A percentile compares a stretch with the other conserved stretches of the same genome.
These are phyloP conservation scores for Boletus insuetus DNA, from an alignment of 768 basidiomycete species.

Conservation along the genomic window DNA sequence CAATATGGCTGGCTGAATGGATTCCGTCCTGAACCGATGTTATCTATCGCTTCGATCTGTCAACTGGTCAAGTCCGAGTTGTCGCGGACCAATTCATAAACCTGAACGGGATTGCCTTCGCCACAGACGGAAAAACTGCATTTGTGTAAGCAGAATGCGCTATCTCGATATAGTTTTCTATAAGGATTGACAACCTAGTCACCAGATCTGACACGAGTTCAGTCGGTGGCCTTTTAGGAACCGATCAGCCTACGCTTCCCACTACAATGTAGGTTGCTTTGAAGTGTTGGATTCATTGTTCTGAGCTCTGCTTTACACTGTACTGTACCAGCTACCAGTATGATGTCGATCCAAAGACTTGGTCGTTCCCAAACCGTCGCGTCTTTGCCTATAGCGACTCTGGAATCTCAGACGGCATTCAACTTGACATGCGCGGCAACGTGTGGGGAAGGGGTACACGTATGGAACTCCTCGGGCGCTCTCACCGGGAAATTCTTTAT, in stretches of 20 bases:
- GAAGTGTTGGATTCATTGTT: background rate
- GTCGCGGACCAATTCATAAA: slow-evolving; percentile 76
- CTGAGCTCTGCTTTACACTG: background rate
- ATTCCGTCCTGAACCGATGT: slow-evolving; percentile 63
- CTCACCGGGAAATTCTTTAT: too few species aligned
- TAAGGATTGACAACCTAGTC: slow-evolving; percentile 11
- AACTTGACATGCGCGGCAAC: slow-evolving; percentile 46
- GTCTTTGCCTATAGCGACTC: slow-evolving; percentile 67
- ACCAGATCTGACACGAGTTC: slow-evolving; percentile 32
- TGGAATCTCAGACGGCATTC: slow-evolving; percentile 66
- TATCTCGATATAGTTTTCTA: background rate
- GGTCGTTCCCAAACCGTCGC: slow-evolving; percentile 56
- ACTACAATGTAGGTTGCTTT: slow-evolving; percentile 58
- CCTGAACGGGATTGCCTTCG: slow-evolving; percentile 75
- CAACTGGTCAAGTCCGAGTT: slow-evolving; percentile 60
- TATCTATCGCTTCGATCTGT: slow-evolving; percentile 70
- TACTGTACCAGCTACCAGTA: slow-evolving; percentile 53
- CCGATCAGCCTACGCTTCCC: slow-evolving; percentile 57
- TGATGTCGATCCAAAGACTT: slow-evolving; percentile 56
- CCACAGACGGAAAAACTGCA: slow-evolving; percentile 56
- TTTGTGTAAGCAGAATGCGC: slow-evolving; percentile 49
- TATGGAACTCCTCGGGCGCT: slow-evolving; percentile 40
- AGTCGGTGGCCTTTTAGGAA: slow-evolving; percentile 45
- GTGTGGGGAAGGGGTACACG: slow-evolving; percentile 45
- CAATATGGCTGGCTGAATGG: slow-evolving; percentile 49